Conservation (phyloP, 139 green algal species). For the Closterium sp. region DNA sequence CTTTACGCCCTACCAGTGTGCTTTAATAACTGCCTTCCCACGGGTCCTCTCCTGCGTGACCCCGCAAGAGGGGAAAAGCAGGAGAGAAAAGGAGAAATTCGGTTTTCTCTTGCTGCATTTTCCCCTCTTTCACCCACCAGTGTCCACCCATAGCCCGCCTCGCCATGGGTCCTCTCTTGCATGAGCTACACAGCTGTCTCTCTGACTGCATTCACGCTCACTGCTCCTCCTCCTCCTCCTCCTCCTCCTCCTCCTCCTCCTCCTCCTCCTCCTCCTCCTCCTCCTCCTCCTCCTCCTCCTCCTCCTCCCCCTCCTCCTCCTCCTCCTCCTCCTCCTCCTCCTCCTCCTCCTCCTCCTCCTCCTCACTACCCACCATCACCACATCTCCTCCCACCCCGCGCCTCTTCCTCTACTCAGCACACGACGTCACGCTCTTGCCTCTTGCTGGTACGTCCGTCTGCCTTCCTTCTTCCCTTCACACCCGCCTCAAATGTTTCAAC, state of each 20-base stretch:
- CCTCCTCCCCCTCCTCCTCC: background rate
- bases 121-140: background rate
- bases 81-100: too few species aligned
- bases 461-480: too few species aligned
- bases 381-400: background rate
- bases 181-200: background rate
- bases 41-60: background rate
- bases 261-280: background rate
- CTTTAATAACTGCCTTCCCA: background rate
- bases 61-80: too few species aligned
- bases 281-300: background rate
- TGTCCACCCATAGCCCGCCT: background rate
- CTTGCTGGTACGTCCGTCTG: background rate
- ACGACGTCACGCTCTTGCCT: background rate
- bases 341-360: too few species aligned
- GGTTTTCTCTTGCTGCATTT: too few species aligned
- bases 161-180: background rate
- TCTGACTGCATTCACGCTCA: background rate
- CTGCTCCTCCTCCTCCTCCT: background rate
- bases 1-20: background rate
- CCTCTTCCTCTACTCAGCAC: background rate
- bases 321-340: too few species aligned
- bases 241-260: background rate
- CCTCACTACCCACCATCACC: background rate
- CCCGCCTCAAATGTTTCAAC: too few species aligned